Conservation (phyloP, 306 rosid species). For the Quercus ilex region DNA sequence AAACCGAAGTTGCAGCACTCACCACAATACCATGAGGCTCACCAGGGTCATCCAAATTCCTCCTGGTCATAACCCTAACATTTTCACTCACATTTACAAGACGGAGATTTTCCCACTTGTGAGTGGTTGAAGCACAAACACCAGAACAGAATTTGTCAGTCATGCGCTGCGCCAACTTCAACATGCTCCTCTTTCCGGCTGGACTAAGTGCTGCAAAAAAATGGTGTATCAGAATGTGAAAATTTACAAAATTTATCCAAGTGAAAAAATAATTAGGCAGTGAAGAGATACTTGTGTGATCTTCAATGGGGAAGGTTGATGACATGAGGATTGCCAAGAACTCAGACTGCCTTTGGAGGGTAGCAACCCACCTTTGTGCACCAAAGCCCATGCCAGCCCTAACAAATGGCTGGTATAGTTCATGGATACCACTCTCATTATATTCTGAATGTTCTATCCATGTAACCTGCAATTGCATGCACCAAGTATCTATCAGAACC, state of each 20-base stretch:
- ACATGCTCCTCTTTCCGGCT: conserved; percentile 48
- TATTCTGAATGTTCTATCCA: conserved; percentile 89
- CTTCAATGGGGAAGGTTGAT: conserved; percentile 42
- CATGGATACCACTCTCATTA: conserved; percentile 66
- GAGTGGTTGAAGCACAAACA: conserved; percentile 47
- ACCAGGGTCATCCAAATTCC: conserved; percentile 43
- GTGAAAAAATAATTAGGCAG: neutral
- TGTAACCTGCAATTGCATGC: conserved; percentile 52
- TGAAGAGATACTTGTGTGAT: conserved; percentile 44
- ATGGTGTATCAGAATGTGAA: conserved; percentile 19
- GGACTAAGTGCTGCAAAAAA: conserved; percentile 37
- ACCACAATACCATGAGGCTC: conserved; percentile 62
- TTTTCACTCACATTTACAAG: conserved; percentile 45
- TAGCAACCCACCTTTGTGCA: conserved; percentile 81
- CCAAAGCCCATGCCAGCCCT: conserved; percentile 73
- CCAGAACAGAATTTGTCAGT: conserved; percentile 67
- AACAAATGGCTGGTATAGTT: conserved; percentile 48
- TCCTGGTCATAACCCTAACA: conserved; percentile 56
- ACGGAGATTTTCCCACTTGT: conserved; percentile 55
- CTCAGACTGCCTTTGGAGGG: conserved; percentile 78
- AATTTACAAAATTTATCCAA: neutral
- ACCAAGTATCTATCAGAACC: conserved; percentile 1
- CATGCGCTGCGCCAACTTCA: conserved; percentile 77
- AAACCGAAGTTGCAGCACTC: conserved; percentile 79
- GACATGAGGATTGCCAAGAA: conserved; percentile 51